Base-by-base conservation (phyloP, 2,329 filamentous ascomycete species). In the Penicillium psychrosexuale region DNA sequence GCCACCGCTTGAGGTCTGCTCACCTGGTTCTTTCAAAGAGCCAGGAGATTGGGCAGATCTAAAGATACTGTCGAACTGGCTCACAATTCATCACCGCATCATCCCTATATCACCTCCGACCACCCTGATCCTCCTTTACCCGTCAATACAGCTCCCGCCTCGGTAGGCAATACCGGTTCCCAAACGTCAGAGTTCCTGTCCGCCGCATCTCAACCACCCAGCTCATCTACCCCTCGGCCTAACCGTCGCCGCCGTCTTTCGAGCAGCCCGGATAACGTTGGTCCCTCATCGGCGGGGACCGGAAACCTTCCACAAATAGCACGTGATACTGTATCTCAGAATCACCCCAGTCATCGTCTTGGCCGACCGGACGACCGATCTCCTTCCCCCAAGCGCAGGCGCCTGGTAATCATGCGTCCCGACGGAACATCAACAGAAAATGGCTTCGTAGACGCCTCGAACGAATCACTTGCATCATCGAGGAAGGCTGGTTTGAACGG, bases 91-190 rank as follows among this genome's bases (percentile, higher is more conserved):
- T 28, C 51, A 36, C 78, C 82, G 75, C 78, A 76, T 72, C 74
- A 77, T 72, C 73, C 83, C 81, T 82, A 81, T 81, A 78, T 81
- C 84, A 79, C 81, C 79, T 77, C 87, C 84, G 86, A 86, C 85
- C 75, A 81, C 80, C 82, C 83, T 80, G 74, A 81, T 77, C 80
- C 77, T 72, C 80, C 82, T 80, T 81, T 76, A 64, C 73, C 76
- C 74, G 73, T 78, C 66, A 72, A 76, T 69, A 72, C 74, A 73
- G 69, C 81, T 74, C 70, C 78, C 58, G 56, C 60, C 61, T 57
- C 63, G 56, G 55, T 58, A 56, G 53, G 42, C 39, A 44, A 33
- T 56, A 47, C 55, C 53, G 51, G 24, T 15, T 51, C 51, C 61
- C 62, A 57, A 48, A 60, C 63, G 57, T 64, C 64, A 53, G 52